A percentile compares a stretch with the other conserved stretches of the same genome.
These are phyloP conservation scores for Globisporangium nagaii DNA, from an alignment of 352 stramenopile species.

Conservation along the genomic window DNA sequence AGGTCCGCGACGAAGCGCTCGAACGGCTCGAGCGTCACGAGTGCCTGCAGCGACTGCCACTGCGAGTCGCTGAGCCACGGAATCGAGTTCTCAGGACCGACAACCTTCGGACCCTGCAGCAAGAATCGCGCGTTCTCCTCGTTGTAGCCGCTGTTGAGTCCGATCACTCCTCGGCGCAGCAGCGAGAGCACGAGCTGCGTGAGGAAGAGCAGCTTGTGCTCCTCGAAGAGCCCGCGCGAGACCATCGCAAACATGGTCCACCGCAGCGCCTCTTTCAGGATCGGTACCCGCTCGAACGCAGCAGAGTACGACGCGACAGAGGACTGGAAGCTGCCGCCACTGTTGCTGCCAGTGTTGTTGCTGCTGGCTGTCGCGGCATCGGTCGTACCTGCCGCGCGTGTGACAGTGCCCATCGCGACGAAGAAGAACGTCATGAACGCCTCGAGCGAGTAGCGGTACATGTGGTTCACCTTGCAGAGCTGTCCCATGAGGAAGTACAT, in stretches of 20 bases:
- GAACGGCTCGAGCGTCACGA: slow-evolving; percentile 80
- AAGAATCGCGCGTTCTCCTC: slow-evolving; percentile 76
- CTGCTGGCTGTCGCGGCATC: background rate
- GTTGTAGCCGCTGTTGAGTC: slow-evolving; percentile 61
- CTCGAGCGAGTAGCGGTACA: slow-evolving; percentile 93
- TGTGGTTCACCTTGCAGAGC: slow-evolving; percentile 88
- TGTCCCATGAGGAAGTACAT: slow-evolving; percentile 91
- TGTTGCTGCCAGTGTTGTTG: background rate
- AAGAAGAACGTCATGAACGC: slow-evolving; percentile 88
- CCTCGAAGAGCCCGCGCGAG: slow-evolving; percentile 87
- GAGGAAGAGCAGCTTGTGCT: slow-evolving; percentile 89
- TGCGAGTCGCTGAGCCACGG: slow-evolving; percentile 82
- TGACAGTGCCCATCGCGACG: slow-evolving; percentile 67
- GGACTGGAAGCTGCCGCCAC: slow-evolving; percentile 16
- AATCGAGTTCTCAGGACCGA: slow-evolving; percentile 67
- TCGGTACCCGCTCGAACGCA: slow-evolving; percentile 48
- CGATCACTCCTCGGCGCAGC: slow-evolving; percentile 60
- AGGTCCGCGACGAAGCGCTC: slow-evolving; percentile 84
- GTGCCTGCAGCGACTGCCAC: slow-evolving; percentile 76
- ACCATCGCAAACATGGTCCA: slow-evolving; percentile 90
- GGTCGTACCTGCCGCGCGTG: slow-evolving; percentile 5
- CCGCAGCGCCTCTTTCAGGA: slow-evolving; percentile 71
- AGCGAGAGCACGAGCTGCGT: slow-evolving; percentile 85
- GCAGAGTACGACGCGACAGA: slow-evolving; percentile 20
- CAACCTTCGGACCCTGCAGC: slow-evolving; percentile 62